Base-by-base conservation (phyloP, 1,284 basidiomycete species). In the Tilletiaria anomala region DNA sequence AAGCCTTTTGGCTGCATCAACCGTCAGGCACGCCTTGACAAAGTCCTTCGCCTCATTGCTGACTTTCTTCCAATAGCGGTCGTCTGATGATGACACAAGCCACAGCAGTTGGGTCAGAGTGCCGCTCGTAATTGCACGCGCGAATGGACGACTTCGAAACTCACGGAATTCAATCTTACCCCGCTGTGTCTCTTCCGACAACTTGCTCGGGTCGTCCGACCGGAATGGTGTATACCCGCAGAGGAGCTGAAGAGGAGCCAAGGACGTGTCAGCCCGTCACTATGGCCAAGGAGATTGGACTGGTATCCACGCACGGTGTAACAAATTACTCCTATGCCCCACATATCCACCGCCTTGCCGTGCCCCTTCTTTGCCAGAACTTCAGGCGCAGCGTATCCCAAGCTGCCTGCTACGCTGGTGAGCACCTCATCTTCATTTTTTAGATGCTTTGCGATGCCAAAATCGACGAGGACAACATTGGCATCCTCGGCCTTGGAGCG, bases 241-340 rank as follows among this genome's bases (percentile, higher is more conserved):
- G 6, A 66, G 48, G 26, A 22, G 6, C 33, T 11, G 33, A 12
- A 32, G 36, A 46, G 16, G 36, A 38, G 6, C 22, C 35, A 37
- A 35, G 32, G 16, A 42, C 38, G 16, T 35, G 37, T 22, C 35
- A 19, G 35, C 19, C 6, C 8, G 6, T 15, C 19, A n/a, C n/a
- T n/a, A n/a, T n/a, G n/a, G n/a, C n/a, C n/a, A n/a, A n/a, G n/a
- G n/a, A n/a, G n/a, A n/a, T n/a, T 23, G 8, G n/a, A 33, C 24
- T 16, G 5, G 4, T 14, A 4, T 16, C 44, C 44, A 29, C 23
- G 50, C 49, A 71, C 58, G 14, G 67, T 69, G 40, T 93, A 97
- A 11, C 87, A 83, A 56, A 97, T 93, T 50, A 96, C 78, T 0
- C 91, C 91, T 8, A 80, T 80, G 38, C 81, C 80, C 91, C 91